Evolutionary conservation across 345 rosid genomes (phyloP).

Genomic region (Syzygium jambos): DNA sequence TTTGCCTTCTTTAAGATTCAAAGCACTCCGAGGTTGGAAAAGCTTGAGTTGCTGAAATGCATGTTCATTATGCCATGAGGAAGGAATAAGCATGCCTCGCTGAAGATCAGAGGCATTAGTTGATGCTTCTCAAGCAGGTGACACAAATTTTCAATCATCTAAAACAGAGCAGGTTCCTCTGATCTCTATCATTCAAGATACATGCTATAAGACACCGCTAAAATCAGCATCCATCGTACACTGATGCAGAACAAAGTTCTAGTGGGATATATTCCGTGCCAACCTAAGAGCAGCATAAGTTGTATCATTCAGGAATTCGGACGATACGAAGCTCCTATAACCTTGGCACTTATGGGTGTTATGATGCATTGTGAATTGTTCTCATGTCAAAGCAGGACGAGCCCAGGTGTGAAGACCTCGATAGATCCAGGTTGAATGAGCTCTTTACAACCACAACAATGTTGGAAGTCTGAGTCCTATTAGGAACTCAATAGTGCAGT

Average conservation of each 20-base stretch:
- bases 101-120: not conserved
- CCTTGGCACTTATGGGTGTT: not conserved
- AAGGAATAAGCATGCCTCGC: not conserved
- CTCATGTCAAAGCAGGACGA: not conserved
- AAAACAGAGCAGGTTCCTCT: not conserved
- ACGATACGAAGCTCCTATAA: not conserved
- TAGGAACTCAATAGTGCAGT: not conserved
- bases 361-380: not conserved
- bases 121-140: not conserved
- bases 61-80: not conserved
- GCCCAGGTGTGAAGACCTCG: not conserved
- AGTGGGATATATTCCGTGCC: not conserved
- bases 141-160: not conserved
- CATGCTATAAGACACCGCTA: not conserved
- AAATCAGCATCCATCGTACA: not conserved
- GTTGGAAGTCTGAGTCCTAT: not conserved
- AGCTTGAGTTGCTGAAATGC: not conserved
- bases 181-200: not conserved
- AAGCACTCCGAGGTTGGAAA: not conserved
- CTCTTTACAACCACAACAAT: not conserved
- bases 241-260: not conserved
- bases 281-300: not conserved
- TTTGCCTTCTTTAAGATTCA: not conserved
- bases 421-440: not conserved
- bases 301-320: not conserved